These are phyloP conservation scores for Aspergillus sp. DNA, from an alignment of 2,329 filamentous ascomycete genomes.

Conservation along the genomic window DNA sequence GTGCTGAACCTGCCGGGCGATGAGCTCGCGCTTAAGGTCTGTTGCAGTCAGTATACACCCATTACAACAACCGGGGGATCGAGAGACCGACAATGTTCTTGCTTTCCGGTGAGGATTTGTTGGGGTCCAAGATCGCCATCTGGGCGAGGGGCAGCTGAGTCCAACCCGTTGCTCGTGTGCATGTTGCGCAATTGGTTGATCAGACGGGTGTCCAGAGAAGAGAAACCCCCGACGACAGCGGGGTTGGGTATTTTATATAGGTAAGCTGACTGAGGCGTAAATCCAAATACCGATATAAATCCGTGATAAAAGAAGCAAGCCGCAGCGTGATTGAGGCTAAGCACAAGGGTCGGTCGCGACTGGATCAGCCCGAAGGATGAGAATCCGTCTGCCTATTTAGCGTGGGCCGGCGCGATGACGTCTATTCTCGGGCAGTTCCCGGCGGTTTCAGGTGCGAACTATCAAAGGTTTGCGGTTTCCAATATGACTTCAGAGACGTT, in stretches of 20 bases:
- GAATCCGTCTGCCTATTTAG: conserved; percentile 34
- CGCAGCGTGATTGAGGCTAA: conserved; percentile 4
- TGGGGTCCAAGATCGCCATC: conserved; percentile 49
- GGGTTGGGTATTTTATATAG: conserved; percentile 2
- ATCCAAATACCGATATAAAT: conserved; percentile 1
- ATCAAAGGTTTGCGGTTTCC: not conserved
- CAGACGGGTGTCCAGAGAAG: conserved; percentile 1
- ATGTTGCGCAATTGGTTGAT: conserved; percentile 13
- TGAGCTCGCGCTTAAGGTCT: conserved; percentile 96
- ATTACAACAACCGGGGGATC: not conserved
- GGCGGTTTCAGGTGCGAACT: conserved; percentile 1
- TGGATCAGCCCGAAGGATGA: conserved; percentile 11
- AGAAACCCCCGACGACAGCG: not conserved
- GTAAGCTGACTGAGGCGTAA: conserved; percentile 6
- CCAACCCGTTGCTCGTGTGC: conserved; percentile 13
- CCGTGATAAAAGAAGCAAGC: not conserved
- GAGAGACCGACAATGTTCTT: conserved; percentile 80
- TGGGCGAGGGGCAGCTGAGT: conserved; percentile 12
- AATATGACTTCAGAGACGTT: not conserved
- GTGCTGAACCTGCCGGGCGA: conserved; percentile 82
- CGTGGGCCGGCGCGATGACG: conserved; percentile 18
- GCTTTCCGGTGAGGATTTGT: conserved; percentile 81
- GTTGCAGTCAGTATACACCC: conserved; percentile 13
- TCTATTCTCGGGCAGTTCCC: conserved; percentile 20
- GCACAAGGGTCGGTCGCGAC: not conserved